Evolutionary conservation across 169 alveolate species (phyloP).

Genomic region (Eimeria falciformis): DNA sequence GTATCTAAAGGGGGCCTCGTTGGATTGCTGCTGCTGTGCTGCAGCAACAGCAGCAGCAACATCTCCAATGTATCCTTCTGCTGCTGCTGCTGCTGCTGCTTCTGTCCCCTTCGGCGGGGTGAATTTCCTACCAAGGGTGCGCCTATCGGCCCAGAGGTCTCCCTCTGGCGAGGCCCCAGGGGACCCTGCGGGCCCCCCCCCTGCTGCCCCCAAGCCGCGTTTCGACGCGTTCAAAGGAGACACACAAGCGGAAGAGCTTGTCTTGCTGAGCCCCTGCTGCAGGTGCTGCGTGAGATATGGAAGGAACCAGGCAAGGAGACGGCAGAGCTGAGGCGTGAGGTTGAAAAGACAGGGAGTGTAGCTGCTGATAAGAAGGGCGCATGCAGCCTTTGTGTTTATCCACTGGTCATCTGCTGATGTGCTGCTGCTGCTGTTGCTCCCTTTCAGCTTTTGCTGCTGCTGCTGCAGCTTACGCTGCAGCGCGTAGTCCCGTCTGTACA

Average conservation of each 20-base stretch:
- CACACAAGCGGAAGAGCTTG: slow-evolving; percentile 29
- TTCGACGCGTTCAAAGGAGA: too few relatives aligned
- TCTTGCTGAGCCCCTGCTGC: slow-evolving; percentile 30
- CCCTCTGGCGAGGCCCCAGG: too few relatives aligned
- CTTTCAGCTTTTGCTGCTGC: slow-evolving; percentile 50
- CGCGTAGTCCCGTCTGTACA: slow-evolving; percentile 60
- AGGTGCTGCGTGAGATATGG: slow-evolving; percentile 85
- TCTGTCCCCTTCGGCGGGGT: too few relatives aligned
- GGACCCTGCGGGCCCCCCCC: too few relatives aligned
- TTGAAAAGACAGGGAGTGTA: slow-evolving; percentile 84
- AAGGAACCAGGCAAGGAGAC: slow-evolving; percentile 85
- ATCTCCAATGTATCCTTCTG: slow-evolving; percentile 49
- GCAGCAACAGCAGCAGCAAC: slow-evolving; percentile 65
- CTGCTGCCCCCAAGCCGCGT: too few relatives aligned
- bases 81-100: slow-evolving; percentile 37
- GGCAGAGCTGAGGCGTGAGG: slow-evolving; percentile 89
- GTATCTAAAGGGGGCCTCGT: slow-evolving; percentile 73
- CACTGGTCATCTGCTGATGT: slow-evolving; percentile 76
- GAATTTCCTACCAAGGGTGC: too few relatives aligned
- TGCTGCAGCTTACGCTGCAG: slow-evolving; percentile 51
- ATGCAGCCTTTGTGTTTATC: slow-evolving; percentile 82
- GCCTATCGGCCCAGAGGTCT: too few relatives aligned
- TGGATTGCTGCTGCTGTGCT: slow-evolving; percentile 62
- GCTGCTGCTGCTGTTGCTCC: slow-evolving; percentile 56
- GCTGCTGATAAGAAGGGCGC: slow-evolving; percentile 84